Evolutionary conservation across 371 early-diverging fungal genomes (phyloP).

Genomic region (Chytridiales sp.): DNA sequence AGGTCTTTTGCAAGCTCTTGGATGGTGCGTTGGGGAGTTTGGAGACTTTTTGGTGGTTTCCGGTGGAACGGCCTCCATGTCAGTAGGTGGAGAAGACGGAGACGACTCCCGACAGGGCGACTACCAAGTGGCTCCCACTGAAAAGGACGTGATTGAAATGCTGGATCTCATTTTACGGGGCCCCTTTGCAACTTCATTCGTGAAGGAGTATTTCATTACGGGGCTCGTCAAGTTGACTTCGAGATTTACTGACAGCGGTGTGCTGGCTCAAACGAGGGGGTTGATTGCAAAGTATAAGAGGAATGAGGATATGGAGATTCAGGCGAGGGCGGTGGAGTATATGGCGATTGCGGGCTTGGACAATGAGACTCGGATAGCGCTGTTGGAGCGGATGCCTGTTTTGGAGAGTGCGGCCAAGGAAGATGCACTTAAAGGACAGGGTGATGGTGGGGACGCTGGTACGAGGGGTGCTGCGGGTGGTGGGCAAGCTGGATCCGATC

Average conservation of each 20-base stretch:
- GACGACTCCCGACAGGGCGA: constrained; percentile 64
- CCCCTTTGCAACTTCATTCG: constrained; percentile 72
- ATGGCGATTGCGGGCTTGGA: constrained; percentile 68
- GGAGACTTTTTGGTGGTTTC: constrained; percentile 76
- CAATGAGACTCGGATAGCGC: constrained; percentile 60
- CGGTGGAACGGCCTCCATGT: constrained; percentile 13
- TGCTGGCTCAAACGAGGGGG: constrained; percentile 53
- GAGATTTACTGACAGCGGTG: constrained; percentile 63
- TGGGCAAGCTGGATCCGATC: not conserved
- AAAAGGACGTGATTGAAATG: constrained; percentile 69
- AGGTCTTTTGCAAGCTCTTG: constrained; percentile 84
- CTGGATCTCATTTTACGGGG: constrained; percentile 73
- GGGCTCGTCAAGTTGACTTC: constrained; percentile 86
- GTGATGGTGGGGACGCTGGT: constrained; percentile 22
- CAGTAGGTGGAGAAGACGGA: constrained; percentile 60
- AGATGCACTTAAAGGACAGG: constrained; percentile 50
- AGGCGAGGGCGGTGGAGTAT: constrained; percentile 92
- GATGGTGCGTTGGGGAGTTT: constrained; percentile 96
- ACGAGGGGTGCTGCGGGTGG: not conserved
- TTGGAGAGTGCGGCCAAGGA: constrained; percentile 65
- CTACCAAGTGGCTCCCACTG: constrained; percentile 57
- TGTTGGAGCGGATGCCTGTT: constrained; percentile 92
- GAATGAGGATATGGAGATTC: constrained; percentile 86
- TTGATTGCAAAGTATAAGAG: constrained; percentile 63
- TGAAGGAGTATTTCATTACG: constrained; percentile 81